Base-by-base conservation (phyloP, 768 basidiomycete species). In the Termitomyces sp. region DNA sequence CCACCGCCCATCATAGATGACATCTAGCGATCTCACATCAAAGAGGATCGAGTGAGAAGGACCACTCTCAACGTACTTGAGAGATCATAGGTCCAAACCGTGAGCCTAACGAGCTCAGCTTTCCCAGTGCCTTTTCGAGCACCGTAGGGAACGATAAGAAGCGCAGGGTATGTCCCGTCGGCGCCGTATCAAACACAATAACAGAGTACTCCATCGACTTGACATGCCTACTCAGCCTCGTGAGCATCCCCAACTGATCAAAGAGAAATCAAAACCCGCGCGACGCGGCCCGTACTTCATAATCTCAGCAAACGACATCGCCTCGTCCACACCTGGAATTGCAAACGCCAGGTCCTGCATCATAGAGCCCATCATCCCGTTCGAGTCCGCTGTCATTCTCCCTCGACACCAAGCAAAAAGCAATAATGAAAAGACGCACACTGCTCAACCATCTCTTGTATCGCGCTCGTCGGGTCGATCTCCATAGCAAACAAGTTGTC, bases 191-290 rank as follows among this genome's bases (percentile, higher is more conserved):
- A 68, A 99, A 99, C 37, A 99, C 95, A 68, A 99, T 98, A 57
- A 97, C 95, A n/a, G 94, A 96, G 78, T 95, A 99, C 73, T 98
- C 87, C 95, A 99, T 98, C 19, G 96, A 98, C 73, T 99, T 98
- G 72, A 99, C 97, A 71, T 99, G 96, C 70, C 95, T 98, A 58
- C 58, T 23, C n/a, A 44, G 57, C 26, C 49, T n/a, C 33, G 28
- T 42, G 52, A 58, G 23, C n/a, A 35, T 50, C 33, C 44, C 31
- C 6, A 28, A 42, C 46, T 21, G 14, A 30, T 55, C 23, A 23
- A 23, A 23, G 23, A 23, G 23, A 12, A 44, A 40, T 47, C 11
- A 47, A 23, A 19, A 44, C 15, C 37, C 37, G 37, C 37, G 12
- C 6, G 37, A 12, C 14, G 37, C 31, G 14, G 33, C 53, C 74